Evolutionary conservation across 441 rosid species (phyloP).

Genomic region (Cnidoscolus chayamansa): DNA sequence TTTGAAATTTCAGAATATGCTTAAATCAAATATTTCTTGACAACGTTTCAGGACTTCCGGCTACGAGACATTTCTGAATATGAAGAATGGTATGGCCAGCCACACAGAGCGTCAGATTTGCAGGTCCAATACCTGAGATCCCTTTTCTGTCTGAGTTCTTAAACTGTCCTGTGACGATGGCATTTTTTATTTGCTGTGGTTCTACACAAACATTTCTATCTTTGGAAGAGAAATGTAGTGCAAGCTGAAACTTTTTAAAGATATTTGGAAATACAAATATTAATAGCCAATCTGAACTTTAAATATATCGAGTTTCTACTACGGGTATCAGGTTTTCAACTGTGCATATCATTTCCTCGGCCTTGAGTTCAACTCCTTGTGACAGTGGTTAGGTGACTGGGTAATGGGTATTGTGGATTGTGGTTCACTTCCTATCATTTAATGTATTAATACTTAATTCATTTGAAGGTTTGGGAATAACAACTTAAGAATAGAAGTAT

Average conservation of each 20-base stretch:
- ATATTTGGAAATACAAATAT: background rate
- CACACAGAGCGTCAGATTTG: slow-evolving; percentile 76
- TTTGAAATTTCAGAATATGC: slow-evolving; percentile 8
- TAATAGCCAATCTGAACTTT: background rate
- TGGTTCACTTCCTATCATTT: background rate
- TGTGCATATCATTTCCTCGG: background rate
- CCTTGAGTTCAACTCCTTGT: background rate
- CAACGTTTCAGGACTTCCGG: slow-evolving; percentile 67
- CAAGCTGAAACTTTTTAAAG: background rate
- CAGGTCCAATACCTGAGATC: slow-evolving; percentile 47
- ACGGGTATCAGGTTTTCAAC: background rate
- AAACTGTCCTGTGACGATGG: background rate
- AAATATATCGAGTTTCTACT: background rate
- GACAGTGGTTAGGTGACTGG: background rate
- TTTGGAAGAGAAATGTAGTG: background rate
- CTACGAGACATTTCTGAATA: slow-evolving; percentile 67
- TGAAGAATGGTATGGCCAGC: slow-evolving; percentile 98
- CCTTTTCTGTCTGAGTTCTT: background rate
- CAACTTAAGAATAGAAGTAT: too few species aligned
- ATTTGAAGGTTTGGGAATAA: too few species aligned
- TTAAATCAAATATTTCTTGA: slow-evolving; percentile 16
- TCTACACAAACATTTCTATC: background rate
- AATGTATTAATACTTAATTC: background rate
- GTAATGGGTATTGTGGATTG: background rate
- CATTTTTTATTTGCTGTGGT: background rate